These are phyloP conservation scores for Helotiales sp. DNA, from an alignment of 2,329 filamentous ascomycete genomes.

Conservation along the genomic window DNA sequence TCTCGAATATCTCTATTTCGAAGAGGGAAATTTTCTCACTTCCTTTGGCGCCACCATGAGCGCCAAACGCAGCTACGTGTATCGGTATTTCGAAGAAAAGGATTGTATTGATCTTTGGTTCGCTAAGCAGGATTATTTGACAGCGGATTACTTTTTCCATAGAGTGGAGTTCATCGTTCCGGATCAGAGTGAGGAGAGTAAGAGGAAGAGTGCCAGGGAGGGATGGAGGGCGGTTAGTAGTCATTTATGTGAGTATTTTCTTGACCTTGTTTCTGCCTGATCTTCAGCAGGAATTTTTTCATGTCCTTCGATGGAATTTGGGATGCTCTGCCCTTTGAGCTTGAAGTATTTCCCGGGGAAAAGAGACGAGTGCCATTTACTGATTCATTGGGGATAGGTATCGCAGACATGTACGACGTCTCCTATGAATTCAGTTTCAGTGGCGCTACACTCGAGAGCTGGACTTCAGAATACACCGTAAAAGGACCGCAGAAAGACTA, in stretches of 20 bases:
- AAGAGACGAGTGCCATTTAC: not conserved
- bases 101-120: slow-evolving; percentile 77
- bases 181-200: slow-evolving; percentile 31
- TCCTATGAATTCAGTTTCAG: slow-evolving; percentile 69
- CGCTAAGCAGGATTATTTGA: slow-evolving; percentile 62
- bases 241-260: slow-evolving; percentile 60
- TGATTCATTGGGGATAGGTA: slow-evolving; percentile 33
- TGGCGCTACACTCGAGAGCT: slow-evolving; percentile 60
- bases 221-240: slow-evolving; percentile 67
- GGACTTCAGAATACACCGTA: slow-evolving; percentile 68
- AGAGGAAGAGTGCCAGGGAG: not conserved
- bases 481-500: slow-evolving; percentile 78
- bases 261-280: too few relatives aligned
- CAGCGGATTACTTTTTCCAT: slow-evolving; percentile 77
- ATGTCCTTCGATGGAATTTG: not conserved
- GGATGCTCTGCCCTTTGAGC: too few relatives aligned
- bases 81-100: slow-evolving; percentile 65
- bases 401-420: slow-evolving; percentile 73
- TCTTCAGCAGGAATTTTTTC: too few relatives aligned
- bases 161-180: slow-evolving; percentile 64
- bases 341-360: not conserved
- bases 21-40: slow-evolving; percentile 68
- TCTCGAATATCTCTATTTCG: slow-evolving; percentile 68
- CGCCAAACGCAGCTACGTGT: slow-evolving; percentile 62
- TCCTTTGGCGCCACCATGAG: slow-evolving; percentile 43